These are phyloP conservation scores for Jatropha podagrica DNA, from an alignment of 441 rosid genomes.

Conservation along the genomic window DNA sequence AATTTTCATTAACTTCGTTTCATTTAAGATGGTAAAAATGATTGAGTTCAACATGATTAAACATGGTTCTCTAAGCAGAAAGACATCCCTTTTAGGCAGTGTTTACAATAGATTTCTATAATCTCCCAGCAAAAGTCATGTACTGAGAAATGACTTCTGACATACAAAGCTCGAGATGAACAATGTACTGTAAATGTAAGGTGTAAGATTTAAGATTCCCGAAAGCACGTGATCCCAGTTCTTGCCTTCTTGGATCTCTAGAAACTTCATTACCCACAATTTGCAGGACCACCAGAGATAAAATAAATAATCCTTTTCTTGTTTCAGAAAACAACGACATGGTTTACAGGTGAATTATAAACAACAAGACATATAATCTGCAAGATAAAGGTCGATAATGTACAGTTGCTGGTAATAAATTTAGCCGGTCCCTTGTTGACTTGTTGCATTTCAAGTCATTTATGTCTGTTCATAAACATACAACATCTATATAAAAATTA, in stretches of 20 bases:
- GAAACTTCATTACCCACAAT: not conserved
- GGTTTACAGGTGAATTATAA: too few relatives aligned
- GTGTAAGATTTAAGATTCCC: not conserved
- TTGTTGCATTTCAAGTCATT: too few relatives aligned
- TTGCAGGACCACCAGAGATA: too few relatives aligned
- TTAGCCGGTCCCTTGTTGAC: too few relatives aligned
- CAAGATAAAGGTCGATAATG: too few relatives aligned
- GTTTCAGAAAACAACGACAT: too few relatives aligned
- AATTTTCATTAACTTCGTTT: not conserved
- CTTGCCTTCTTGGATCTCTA: constrained; percentile 14
- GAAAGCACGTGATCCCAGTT: constrained; percentile 13
- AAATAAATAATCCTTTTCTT: too few relatives aligned
- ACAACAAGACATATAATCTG: too few relatives aligned
- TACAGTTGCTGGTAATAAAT: too few relatives aligned
- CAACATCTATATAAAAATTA: too few relatives aligned
- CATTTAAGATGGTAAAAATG: constrained; percentile 14
- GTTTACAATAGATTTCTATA: not conserved
- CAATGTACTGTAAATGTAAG: not conserved
- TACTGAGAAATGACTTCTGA: not conserved
- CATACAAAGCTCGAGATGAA: not conserved
- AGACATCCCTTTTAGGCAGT: not conserved
- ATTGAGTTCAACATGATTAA: constrained; percentile 21
- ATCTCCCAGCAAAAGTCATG: not conserved
- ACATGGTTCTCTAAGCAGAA: not conserved
- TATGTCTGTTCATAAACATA: too few relatives aligned